These are phyloP conservation scores for Bryoerythrophyllum caledonicum DNA, from an alignment of 225 moss, liverwort and hornwort species.

Conservation along the genomic window DNA sequence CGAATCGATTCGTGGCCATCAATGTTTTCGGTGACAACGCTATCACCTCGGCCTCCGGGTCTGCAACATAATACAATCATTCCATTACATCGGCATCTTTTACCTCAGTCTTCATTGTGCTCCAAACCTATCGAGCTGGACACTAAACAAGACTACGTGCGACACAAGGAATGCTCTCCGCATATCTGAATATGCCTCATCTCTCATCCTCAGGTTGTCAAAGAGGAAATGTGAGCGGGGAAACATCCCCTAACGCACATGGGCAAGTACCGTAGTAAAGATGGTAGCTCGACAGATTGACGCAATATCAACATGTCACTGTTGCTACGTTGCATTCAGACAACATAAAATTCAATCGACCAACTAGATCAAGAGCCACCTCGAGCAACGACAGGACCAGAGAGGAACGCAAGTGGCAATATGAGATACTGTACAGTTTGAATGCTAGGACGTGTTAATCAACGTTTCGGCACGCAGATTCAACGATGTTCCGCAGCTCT, in stretches of 20 bases:
- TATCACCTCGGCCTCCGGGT: slow-evolving; percentile 90
- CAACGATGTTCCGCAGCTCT: neutral
- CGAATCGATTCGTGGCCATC: slow-evolving; percentile 99
- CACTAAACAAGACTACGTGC: neutral
- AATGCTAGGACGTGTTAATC: slow-evolving; percentile 2
- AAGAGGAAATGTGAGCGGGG: neutral
- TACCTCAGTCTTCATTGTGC: neutral
- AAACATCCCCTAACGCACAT: slow-evolving; percentile 6
- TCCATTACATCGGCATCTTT: slow-evolving; percentile 3
- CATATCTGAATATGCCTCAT: neutral
- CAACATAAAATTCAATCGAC: slow-evolving; percentile 15
- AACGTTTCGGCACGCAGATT: slow-evolving; percentile 13
- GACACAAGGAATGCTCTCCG: neutral
- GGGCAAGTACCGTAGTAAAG: neutral
- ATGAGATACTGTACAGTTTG: slow-evolving; percentile 2
- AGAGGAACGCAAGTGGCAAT: neutral
- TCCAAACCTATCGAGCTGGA: neutral
- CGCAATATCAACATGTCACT: neutral
- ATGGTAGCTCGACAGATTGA: neutral
- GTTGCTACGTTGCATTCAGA: neutral
- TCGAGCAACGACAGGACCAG: neutral
- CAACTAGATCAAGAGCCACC: slow-evolving; percentile 9
- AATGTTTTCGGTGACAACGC: slow-evolving; percentile 93
- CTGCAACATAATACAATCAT: slow-evolving; percentile 30
- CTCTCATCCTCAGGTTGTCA: slow-evolving; percentile 1